These are phyloP conservation scores for Hypoxylon rubiginosum DNA, from an alignment of 2,329 filamentous ascomycete species.

Conservation along the genomic window DNA sequence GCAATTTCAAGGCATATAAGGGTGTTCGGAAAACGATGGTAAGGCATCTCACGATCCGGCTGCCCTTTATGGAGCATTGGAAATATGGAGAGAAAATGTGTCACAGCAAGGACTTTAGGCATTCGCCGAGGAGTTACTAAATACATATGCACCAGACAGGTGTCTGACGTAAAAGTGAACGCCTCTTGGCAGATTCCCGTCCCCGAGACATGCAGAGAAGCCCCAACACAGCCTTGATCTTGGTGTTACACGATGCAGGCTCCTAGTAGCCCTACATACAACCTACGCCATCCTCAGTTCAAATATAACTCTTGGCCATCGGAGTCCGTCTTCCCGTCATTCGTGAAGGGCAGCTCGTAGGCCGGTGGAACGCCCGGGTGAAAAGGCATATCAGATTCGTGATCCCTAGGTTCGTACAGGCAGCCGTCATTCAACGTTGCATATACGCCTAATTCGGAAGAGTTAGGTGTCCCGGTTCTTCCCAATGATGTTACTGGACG, in stretches of 20 bases:
- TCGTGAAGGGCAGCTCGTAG: neutral
- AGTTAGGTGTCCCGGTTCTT: neutral
- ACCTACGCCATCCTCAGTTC: neutral
- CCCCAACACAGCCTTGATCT: neutral
- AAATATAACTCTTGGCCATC: neutral
- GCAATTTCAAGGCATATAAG: neutral
- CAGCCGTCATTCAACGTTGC: neutral
- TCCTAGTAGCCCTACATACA: neutral
- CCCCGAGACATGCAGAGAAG: slow-evolving; percentile 9
- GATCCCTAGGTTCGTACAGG: neutral
- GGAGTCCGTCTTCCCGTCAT: neutral
- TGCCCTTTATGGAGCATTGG: too few species aligned
- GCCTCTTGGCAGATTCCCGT: neutral
- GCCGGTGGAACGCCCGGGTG: neutral
- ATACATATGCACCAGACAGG: too few species aligned
- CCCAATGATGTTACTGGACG: neutral
- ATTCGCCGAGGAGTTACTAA: neutral
- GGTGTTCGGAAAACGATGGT: neutral
- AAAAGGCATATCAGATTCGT: neutral
- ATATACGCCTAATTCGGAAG: neutral
- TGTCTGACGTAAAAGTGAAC: neutral
- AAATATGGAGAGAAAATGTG: neutral
- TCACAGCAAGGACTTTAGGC: neutral
- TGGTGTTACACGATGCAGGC: slow-evolving; percentile 1
- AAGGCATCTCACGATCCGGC: neutral